A percentile compares a stretch with the other conserved stretches of the same genome.
These are phyloP conservation scores for Gracilariopsis chorda DNA, from an alignment of 23 red algal genomes.

Conservation along the genomic window DNA sequence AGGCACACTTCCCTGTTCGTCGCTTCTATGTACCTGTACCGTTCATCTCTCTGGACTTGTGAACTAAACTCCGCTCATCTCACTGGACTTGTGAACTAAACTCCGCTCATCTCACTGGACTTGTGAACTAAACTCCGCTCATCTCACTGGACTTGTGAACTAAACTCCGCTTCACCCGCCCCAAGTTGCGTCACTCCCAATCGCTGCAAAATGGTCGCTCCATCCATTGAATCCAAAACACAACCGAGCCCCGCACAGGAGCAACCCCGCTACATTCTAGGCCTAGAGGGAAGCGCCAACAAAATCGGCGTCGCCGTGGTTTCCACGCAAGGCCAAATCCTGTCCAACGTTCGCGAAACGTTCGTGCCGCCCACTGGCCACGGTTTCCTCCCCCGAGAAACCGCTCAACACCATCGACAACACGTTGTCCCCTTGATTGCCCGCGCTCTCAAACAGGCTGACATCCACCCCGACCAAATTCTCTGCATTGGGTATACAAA, in stretches of 20 bases:
- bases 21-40: no score
- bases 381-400: slow-evolving; percentile 92
- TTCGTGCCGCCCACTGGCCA: slow-evolving; percentile 82
- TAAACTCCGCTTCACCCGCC: no score
- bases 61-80: no score
- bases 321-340: slow-evolving; percentile 52
- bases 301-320: slow-evolving; percentile 99
- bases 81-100: no score
- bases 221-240: background rate
- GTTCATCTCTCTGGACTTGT: no score
- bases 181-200: no score
- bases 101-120: no score
- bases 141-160: no score
- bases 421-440: slow-evolving; percentile 77
- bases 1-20: no score
- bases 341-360: slow-evolving; percentile 92
- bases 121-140: no score
- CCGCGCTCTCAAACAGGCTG: slow-evolving; percentile 60
- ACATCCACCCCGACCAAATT: slow-evolving; percentile 41
- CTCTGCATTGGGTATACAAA: slow-evolving; percentile 78
- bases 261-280: slow-evolving; percentile 64
- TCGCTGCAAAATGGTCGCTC: background rate
- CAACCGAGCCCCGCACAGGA: background rate
- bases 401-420: slow-evolving; percentile 85
- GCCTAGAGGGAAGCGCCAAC: slow-evolving; percentile 96